Evolutionary conservation across 1,139 yeast genomes (phyloP).

Genomic region (Zygosaccharomyces pseudobailii): DNA sequence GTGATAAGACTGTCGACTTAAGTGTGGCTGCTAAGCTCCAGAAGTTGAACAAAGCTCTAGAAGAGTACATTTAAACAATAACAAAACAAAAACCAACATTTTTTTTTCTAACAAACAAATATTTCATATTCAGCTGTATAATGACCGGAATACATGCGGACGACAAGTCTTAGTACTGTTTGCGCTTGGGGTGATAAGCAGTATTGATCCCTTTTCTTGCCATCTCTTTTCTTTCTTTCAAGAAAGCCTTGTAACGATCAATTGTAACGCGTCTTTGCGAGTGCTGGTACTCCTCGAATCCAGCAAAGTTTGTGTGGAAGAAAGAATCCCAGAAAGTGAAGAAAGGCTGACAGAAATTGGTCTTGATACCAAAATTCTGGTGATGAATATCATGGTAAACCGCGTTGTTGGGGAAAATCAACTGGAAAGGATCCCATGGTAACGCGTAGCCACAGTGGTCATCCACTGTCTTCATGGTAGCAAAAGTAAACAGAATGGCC

Average conservation of each 20-base stretch:
- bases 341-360: slow-evolving; percentile 94
- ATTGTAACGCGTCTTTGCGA: slow-evolving; percentile 57
- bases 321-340: slow-evolving; percentile 87
- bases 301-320: slow-evolving; percentile 67
- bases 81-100: neutral
- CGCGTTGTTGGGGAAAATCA: slow-evolving; percentile 88
- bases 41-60: slow-evolving; percentile 82
- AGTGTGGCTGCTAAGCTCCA: slow-evolving; percentile 80
- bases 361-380: slow-evolving; percentile 91
- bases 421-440: slow-evolving; percentile 87
- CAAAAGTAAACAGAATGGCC: slow-evolving; percentile 68
- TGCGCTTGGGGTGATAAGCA: slow-evolving; percentile 2
- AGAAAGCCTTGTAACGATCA: slow-evolving; percentile 56
- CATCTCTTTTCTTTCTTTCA: slow-evolving; percentile 39
- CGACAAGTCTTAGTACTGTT: neutral
- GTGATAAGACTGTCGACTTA: slow-evolving; percentile 94
- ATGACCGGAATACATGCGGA: slow-evolving; percentile 5
- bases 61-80: slow-evolving; percentile 61
- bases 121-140: slow-evolving; percentile 5
- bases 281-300: slow-evolving; percentile 53
- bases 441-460: slow-evolving; percentile 96
- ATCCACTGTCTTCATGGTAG: slow-evolving; percentile 93
- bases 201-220: slow-evolving; percentile 7
- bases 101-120: neutral
- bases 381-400: slow-evolving; percentile 96